phyloP scores from a whole-genome alignment of 2,329 filamentous ascomycete genomes.

The Diaporthe australafricana region DNA sequence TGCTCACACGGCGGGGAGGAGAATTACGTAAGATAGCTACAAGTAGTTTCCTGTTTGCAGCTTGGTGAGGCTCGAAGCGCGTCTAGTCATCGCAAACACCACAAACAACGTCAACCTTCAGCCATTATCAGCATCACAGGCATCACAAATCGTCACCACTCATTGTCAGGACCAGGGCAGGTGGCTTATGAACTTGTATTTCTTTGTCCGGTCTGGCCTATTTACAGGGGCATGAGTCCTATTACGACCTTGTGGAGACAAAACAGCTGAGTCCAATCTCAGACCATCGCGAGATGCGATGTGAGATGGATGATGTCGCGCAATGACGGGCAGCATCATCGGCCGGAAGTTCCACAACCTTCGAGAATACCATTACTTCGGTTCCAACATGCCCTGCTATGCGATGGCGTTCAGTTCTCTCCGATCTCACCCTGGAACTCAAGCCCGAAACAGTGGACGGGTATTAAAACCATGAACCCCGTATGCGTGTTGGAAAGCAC shows the following conservation, averaged over 20 bases:
- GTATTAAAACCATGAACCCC: slow-evolving; percentile 28
- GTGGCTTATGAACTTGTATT: slow-evolving; percentile 1
- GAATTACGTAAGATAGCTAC: not conserved
- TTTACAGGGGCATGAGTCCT: slow-evolving; percentile 31
- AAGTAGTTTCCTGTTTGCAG: not conserved
- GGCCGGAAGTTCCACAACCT: not conserved
- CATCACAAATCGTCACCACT: not conserved
- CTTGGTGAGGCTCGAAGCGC: not conserved
- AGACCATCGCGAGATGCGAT: slow-evolving; percentile 1
- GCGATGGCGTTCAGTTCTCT: slow-evolving; percentile 21
- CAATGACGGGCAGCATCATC: slow-evolving; percentile 7
- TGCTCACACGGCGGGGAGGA: not conserved
- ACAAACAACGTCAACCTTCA: not conserved
- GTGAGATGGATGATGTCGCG: not conserved
- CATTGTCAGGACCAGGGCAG: not conserved
- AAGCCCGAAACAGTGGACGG: slow-evolving; percentile 26
- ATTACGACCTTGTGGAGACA: slow-evolving; percentile 25
- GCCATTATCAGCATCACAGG: not conserved
- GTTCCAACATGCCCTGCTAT: not conserved
- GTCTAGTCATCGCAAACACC: not conserved
- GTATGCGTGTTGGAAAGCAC: slow-evolving; percentile 1
- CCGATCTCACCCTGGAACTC: slow-evolving; percentile 11
- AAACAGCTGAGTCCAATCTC: not conserved
- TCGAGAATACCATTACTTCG: not conserved
- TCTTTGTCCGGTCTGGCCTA: slow-evolving; percentile 35